phyloP scores from a whole-genome alignment of 805 yeast genomes.

The Metschnikowia lachancei region DNA sequence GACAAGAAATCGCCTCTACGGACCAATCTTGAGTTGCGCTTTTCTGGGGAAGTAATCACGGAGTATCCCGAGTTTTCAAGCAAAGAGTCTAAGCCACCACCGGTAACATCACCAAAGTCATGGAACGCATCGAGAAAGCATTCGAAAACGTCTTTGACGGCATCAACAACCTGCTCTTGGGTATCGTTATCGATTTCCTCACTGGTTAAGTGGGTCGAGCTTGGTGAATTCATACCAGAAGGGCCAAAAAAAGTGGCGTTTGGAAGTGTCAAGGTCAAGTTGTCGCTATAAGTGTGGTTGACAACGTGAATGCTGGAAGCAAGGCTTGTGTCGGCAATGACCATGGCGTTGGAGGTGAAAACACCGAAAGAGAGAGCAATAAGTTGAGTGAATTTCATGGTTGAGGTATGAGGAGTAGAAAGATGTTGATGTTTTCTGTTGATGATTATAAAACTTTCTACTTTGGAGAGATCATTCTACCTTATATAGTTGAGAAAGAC shows the following conservation, averaged over 20 bases:
- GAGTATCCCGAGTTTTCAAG: slow-evolving; percentile 2
- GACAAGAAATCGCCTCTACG: neutral
- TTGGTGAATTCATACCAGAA: too few species aligned
- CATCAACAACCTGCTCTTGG: neutral
- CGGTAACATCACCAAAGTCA: slow-evolving; percentile 3
- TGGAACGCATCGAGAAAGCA: slow-evolving; percentile 1
- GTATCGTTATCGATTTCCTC: neutral
- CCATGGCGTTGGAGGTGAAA: neutral
- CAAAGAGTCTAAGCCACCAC: neutral
- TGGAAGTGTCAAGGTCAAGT: too few species aligned
- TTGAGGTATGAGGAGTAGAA: neutral
- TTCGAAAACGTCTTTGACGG: slow-evolving; percentile 2
- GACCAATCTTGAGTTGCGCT: neutral
- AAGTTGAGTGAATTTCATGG: slow-evolving; percentile 1
- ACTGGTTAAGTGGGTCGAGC: too few species aligned
- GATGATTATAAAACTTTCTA: too few species aligned
- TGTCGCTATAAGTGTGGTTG: too few species aligned
- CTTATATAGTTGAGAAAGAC: too few species aligned
- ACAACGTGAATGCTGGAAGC: too few species aligned
- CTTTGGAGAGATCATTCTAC: too few species aligned
- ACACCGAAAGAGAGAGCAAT: neutral
- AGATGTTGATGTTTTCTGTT: too few species aligned
- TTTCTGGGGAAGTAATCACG: neutral
- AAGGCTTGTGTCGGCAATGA: neutral
- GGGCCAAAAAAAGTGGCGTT: too few species aligned